Percentiles rank a stretch among this genome's conserved stretches.
Evolutionary conservation across 495 filamentous ascomycete genomes (phyloP).

Genomic region (Daldinia concentrica): DNA sequence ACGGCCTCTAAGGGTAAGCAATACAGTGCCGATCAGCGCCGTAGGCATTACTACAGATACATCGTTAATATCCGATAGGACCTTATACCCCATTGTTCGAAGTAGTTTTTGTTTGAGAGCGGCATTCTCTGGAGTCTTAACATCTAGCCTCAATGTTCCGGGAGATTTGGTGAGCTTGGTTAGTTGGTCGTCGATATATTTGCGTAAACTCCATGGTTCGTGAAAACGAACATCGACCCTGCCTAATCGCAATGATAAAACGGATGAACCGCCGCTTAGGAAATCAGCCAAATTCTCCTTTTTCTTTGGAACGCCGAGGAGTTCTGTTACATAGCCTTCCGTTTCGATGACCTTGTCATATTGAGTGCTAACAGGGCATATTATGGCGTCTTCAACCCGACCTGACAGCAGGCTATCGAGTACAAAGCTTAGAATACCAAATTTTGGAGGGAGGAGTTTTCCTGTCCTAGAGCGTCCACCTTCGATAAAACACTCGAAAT

Average conservation of each 20-base stretch:
- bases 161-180: slow-evolving; percentile 55
- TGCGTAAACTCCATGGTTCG: slow-evolving; percentile 88
- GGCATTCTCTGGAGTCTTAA: slow-evolving; percentile 55
- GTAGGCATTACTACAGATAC: slow-evolving; percentile 99
- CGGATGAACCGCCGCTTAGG: slow-evolving; percentile 80
- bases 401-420: slow-evolving; percentile 88
- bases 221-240: slow-evolving; percentile 96
- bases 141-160: slow-evolving; percentile 51
- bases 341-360: slow-evolving; percentile 99
- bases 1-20: slow-evolving; percentile 89
- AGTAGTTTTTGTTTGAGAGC: slow-evolving; percentile 68
- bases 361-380: slow-evolving; percentile 94
- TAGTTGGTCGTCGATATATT: slow-evolving; percentile 80
- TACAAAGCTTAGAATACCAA: slow-evolving; percentile 94
- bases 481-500: slow-evolving; percentile 97
- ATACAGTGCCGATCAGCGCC: slow-evolving; percentile 90
- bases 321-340: slow-evolving; percentile 93
- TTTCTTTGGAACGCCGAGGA: slow-evolving; percentile 90
- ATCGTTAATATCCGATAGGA: slow-evolving; percentile 91
- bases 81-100: slow-evolving; percentile 86
- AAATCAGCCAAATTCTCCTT: slow-evolving; percentile 94
- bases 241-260: slow-evolving; percentile 87
- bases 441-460: slow-evolving; percentile 92
- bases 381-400: slow-evolving; percentile 87
- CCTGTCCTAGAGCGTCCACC: slow-evolving; percentile 91